Conservation (phyloP, 1,284 basidiomycete genomes). For the Ceratobasidium sp. region DNA sequence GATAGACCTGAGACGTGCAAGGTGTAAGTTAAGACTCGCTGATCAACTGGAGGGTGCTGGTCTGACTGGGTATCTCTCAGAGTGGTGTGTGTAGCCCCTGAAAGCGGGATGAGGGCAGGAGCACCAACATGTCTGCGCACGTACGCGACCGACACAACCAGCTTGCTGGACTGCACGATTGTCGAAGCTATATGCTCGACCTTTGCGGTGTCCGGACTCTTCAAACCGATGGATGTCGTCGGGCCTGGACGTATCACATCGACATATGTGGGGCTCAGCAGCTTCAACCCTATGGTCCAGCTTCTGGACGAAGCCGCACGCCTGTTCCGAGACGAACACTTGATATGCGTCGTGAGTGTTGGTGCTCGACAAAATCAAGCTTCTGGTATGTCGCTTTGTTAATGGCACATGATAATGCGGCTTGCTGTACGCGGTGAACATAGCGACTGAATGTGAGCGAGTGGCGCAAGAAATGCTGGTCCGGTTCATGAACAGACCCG, state of each 20-base stretch:
- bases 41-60: neutral
- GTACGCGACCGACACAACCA: neutral
- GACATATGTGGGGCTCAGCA: neutral
- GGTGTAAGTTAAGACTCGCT: neutral
- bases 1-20: neutral
- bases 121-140: neutral
- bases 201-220: neutral
- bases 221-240: slow-evolving; percentile 1
- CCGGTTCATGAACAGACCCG: neutral
- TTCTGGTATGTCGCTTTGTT: neutral
- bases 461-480: neutral
- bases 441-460: neutral
- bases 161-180: slow-evolving; percentile 5
- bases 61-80: neutral
- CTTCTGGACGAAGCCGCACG: neutral
- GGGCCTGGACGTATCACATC: neutral
- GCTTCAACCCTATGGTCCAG: neutral
- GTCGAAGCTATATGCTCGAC: slow-evolving; percentile 17
- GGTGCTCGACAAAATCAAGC: neutral
- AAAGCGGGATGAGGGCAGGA: neutral
- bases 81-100: neutral
- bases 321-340: neutral
- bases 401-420: neutral
- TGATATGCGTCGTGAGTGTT: neutral
- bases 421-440: too few relatives aligned